These are phyloP conservation scores for Saturnispora gosingensis DNA, from an alignment of 805 yeast genomes.

Conservation along the genomic window DNA sequence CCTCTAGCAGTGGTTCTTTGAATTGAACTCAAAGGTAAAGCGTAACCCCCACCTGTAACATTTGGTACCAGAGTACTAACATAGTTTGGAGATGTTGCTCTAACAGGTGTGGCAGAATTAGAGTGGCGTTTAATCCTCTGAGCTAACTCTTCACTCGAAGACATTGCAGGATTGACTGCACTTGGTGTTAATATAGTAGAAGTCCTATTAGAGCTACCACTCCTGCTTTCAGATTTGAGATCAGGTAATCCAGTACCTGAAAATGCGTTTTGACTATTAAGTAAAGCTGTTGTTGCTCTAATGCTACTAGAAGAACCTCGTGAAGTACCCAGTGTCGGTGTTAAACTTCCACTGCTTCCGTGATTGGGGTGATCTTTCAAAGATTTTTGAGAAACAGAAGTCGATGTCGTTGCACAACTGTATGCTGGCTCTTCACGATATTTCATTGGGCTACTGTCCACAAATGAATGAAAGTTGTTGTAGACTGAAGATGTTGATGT, in stretches of 20 bases:
- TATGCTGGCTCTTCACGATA: slow-evolving; percentile 1
- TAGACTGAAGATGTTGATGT: slow-evolving; percentile 1
- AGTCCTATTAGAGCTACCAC: background rate
- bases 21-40: slow-evolving; percentile 50
- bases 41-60: slow-evolving; percentile 29
- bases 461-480: background rate
- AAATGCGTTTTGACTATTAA: background rate
- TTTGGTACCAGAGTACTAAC: slow-evolving; percentile 2
- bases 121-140: slow-evolving; percentile 7
- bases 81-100: slow-evolving; percentile 38
- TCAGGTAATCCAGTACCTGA: background rate
- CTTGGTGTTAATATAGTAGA: background rate
- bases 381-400: background rate
- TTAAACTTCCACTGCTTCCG: slow-evolving; percentile 1
- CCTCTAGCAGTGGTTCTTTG: slow-evolving; percentile 38
- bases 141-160: slow-evolving; percentile 2
- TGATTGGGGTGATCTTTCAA: background rate
- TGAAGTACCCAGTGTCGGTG: background rate
- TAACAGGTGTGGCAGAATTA: slow-evolving; percentile 15
- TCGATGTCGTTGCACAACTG: background rate
- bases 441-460: background rate
- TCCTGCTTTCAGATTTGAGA: background rate
- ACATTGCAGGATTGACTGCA: background rate
- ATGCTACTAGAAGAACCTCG: slow-evolving; percentile 4
- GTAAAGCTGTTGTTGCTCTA: slow-evolving; percentile 3